phyloP scores from a whole-genome alignment of 345 rosid species.

The Linum lewisii region DNA sequence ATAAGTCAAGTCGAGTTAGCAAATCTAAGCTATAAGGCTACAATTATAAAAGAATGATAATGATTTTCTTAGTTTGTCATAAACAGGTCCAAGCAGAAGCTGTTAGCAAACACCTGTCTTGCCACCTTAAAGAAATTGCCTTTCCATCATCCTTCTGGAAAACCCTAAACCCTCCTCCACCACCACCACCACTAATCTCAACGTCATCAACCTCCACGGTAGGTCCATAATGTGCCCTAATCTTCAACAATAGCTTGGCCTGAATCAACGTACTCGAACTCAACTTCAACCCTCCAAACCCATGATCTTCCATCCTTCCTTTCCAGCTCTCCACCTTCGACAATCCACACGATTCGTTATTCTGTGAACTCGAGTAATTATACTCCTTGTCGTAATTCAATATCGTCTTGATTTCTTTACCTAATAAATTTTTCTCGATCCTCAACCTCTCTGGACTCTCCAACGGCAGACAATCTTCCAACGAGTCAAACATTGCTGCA shows the following conservation, averaged over 20 bases:
- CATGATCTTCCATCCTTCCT: slow-evolving; percentile 53
- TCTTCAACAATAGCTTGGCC: slow-evolving; percentile 52
- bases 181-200: slow-evolving; percentile 19
- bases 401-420: slow-evolving; percentile 47
- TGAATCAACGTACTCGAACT: slow-evolving; percentile 56
- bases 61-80: slow-evolving; percentile 7
- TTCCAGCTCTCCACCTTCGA: slow-evolving; percentile 51
- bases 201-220: slow-evolving; percentile 35
- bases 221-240: slow-evolving; percentile 37
- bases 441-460: slow-evolving; percentile 42
- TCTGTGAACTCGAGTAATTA: background rate
- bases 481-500: slow-evolving; percentile 64
- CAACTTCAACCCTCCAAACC: slow-evolving; percentile 35
- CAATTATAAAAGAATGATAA: no score
- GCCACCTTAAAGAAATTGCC: slow-evolving; percentile 53
- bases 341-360: background rate
- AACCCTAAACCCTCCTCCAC: slow-evolving; percentile 42
- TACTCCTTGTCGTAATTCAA: slow-evolving; percentile 28
- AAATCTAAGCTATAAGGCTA: no score
- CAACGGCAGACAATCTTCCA: slow-evolving; percentile 49
- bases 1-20: no score
- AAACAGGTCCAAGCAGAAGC: slow-evolving; percentile 58
- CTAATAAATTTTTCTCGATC: slow-evolving; percentile 56
- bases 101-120: slow-evolving; percentile 45
- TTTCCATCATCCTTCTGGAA: slow-evolving; percentile 46